Evolutionary conservation across 164 flowering plant species (phyloP), one percentile per base, ranked within the genome.

Genomic region (Nelumbo lutea): DNA sequence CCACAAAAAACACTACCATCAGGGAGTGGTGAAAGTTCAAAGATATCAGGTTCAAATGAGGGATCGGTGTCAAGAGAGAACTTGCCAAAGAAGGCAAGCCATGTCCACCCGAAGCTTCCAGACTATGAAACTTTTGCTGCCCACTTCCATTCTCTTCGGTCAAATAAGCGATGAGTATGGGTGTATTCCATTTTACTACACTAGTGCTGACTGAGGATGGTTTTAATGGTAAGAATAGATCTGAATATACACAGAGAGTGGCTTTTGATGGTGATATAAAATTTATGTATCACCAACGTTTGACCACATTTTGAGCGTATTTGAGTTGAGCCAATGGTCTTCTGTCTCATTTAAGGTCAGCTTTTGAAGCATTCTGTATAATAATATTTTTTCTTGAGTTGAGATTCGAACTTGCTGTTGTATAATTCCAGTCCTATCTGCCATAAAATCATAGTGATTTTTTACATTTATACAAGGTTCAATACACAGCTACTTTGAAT

Each of bases 81-180:
- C 43, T 74, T 80, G 45, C 42, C 15, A 27, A 79, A 81, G 74
- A 79, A 65, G 68, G 81, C 91, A 3, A 75, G 87, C 70, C 99
- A 95, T 78, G 98, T 95, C 74, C 99, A 95, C 72, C 99, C 99
- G 45, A 95, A 90, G 81, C 92, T 92, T 70, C 99, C 99, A 0
- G 99, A 95, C 61, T 90, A 78, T 53, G 96, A 95, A n/a, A 42
- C 75, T 3, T 62, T 95, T 7, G 70, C 89, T 51, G 91, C 95
- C 1, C 86, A 81, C 14, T 76, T 91, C 2, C 75, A 71, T 71
- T 77, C 90, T 61, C 87, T 90, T 52, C 76, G 90, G 9, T 67
- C 65, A 9, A 80, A 84, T 78, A 84, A 78, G 3, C 73, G 77
- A 27, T 80, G 75, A 77, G 6, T 50, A n/a, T 69, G 60, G 69